These are phyloP conservation scores for Xylaria sp. DNA, from an alignment of 2,329 filamentous ascomycete genomes.

Conservation along the genomic window DNA sequence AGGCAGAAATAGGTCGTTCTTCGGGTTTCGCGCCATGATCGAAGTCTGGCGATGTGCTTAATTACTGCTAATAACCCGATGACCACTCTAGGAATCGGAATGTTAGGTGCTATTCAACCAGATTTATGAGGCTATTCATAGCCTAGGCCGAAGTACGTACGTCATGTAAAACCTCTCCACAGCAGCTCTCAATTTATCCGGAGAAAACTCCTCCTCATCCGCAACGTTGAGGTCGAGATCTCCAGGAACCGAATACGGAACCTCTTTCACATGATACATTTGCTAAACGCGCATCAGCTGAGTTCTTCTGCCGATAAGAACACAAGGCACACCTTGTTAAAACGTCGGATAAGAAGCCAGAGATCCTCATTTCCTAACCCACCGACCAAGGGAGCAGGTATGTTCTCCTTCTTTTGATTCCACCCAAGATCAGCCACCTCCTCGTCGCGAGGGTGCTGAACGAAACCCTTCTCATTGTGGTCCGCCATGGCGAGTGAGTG, in stretches of 20 bases:
- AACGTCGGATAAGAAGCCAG: slow-evolving; percentile 76
- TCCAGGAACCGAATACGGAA: slow-evolving; percentile 67
- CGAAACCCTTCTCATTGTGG: slow-evolving; percentile 56
- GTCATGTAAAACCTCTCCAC: slow-evolving; percentile 86
- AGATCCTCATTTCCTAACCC: slow-evolving; percentile 77
- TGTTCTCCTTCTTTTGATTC: slow-evolving; percentile 67
- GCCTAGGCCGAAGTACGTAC: slow-evolving; percentile 12
- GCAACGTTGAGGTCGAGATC: slow-evolving; percentile 82
- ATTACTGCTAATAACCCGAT: slow-evolving; percentile 71
- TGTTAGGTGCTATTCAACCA: not conserved
- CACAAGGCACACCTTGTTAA: slow-evolving; percentile 70
- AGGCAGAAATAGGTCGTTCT: slow-evolving; percentile 74
- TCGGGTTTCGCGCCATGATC: slow-evolving; percentile 80
- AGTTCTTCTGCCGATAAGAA: not conserved
- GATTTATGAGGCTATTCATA: not conserved
- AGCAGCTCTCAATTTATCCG: slow-evolving; percentile 82
- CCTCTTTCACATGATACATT: slow-evolving; percentile 74
- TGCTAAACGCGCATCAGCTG: slow-evolving; percentile 51
- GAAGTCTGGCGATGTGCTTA: slow-evolving; percentile 79
- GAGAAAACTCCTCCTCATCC: slow-evolving; percentile 84
- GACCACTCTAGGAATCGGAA: slow-evolving; percentile 56
- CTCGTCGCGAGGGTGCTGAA: slow-evolving; percentile 56
- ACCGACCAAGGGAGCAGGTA: slow-evolving; percentile 70
- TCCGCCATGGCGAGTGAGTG: slow-evolving; percentile 57
- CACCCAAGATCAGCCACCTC: slow-evolving; percentile 76